Evolutionary conservation across 179 eudicot genomes (phyloP).

Genomic region (Beta lomatogona): DNA sequence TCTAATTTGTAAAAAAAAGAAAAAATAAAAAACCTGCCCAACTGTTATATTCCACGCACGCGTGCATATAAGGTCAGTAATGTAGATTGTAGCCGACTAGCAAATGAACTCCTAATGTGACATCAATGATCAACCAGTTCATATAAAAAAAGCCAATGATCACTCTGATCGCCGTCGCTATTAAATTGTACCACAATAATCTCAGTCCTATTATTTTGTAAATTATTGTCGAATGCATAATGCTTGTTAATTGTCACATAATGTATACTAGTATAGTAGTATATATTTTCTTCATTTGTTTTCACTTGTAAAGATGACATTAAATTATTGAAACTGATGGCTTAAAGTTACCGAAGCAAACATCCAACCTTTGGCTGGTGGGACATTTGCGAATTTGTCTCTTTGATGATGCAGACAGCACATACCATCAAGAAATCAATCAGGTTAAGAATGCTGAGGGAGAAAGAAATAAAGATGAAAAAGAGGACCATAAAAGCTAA

Average conservation of each 20-base stretch:
- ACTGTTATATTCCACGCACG: too few species aligned
- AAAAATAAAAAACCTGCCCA: too few species aligned
- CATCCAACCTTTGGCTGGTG: slow-evolving; percentile 22
- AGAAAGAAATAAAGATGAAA: too few species aligned
- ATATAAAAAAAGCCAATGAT: not conserved
- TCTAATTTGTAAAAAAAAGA: too few species aligned
- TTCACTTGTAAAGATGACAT: slow-evolving; percentile 3
- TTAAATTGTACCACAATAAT: not conserved
- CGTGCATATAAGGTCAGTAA: too few species aligned
- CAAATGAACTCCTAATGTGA: not conserved
- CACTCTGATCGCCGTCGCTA: not conserved
- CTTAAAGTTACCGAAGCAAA: slow-evolving; percentile 8
- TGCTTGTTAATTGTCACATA: slow-evolving; percentile 8
- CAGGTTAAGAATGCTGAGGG: not conserved
- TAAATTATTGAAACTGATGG: not conserved
- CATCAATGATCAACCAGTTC: not conserved
- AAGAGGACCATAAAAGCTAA: not conserved
- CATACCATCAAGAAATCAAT: slow-evolving; percentile 12
- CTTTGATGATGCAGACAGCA: slow-evolving; percentile 21
- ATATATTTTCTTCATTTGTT: not conserved
- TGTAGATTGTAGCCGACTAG: not conserved
- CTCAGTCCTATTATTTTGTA: not conserved
- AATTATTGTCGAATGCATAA: not conserved
- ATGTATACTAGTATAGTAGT: not conserved
- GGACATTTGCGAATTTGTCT: slow-evolving; percentile 21